Evolutionary conservation across 257 asterid genomes (phyloP).

Genomic region (Solanum ahanhuiri): DNA sequence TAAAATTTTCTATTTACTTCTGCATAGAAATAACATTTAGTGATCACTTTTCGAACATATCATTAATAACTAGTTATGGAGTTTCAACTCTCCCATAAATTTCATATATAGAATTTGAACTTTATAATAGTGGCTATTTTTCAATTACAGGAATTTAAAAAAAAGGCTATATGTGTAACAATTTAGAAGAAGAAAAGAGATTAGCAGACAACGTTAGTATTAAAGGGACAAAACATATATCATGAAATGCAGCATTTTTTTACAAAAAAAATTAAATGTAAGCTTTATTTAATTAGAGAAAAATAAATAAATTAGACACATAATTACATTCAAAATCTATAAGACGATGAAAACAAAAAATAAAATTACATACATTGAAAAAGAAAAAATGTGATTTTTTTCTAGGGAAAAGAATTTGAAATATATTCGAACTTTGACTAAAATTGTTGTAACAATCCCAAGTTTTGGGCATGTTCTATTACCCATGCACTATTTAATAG

Average conservation of each 20-base stretch:
- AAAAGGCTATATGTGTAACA: too few relatives aligned
- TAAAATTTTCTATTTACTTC: not conserved
- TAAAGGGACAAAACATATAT: not conserved
- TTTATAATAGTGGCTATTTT: not conserved
- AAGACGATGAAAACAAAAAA: too few relatives aligned
- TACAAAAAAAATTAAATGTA: not conserved
- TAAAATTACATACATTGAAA: too few relatives aligned
- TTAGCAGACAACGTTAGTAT: not conserved
- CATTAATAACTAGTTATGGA: not conserved
- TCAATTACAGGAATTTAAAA: not conserved
- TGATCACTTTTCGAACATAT: not conserved
- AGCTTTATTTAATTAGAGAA: not conserved
- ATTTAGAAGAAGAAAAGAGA: not conserved
- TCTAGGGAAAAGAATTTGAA: too few relatives aligned
- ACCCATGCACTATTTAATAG: too few relatives aligned
- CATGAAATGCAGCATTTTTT: not conserved
- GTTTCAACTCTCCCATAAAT: not conserved
- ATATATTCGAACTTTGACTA: too few relatives aligned
- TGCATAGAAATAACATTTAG: not conserved
- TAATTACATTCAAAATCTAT: not conserved
- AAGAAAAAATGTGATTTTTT: too few relatives aligned
- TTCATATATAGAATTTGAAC: not conserved
- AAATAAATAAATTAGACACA: not conserved
- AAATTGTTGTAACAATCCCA: too few relatives aligned
- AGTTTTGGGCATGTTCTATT: too few relatives aligned